These are phyloP conservation scores for Nasturtium officinale DNA, from an alignment of 345 rosid genomes.

Conservation along the genomic window DNA sequence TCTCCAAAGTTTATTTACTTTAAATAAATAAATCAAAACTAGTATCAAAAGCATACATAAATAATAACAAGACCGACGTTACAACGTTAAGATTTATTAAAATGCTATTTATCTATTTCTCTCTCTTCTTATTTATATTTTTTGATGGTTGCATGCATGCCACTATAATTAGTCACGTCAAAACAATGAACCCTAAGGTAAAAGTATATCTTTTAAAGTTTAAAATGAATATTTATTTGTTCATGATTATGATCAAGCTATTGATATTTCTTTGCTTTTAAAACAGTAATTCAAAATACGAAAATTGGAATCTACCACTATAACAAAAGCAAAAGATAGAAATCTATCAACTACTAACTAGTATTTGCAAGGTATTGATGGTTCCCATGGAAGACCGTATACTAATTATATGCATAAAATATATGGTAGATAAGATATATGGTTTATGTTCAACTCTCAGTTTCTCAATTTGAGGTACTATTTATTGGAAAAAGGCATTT, in stretches of 20 bases:
- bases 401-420: neutral
- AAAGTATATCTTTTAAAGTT: neutral
- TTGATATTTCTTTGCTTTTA: neutral
- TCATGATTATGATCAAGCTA: constrained; percentile 23
- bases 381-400: neutral
- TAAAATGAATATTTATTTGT: constrained; percentile 6
- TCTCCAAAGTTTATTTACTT: constrained; percentile 31
- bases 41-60: constrained; percentile 39
- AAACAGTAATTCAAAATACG: neutral
- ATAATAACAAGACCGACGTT: constrained; percentile 18
- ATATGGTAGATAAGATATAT: too few species aligned
- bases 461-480: too few species aligned
- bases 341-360: neutral
- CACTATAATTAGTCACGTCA: constrained; percentile 43
- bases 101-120: neutral
- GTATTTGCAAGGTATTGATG: neutral
- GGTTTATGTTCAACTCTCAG: too few species aligned
- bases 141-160: constrained; percentile 41
- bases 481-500: too few species aligned
- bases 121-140: constrained; percentile 27
- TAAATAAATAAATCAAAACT: constrained; percentile 5
- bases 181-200: constrained; percentile 30
- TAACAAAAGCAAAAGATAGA: neutral
- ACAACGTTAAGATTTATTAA: constrained; percentile 30
- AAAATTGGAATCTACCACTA: neutral